Evolutionary conservation across 2,329 filamentous ascomycete species (phyloP), one percentile per base, ranked within the genome.

Genomic region (Neofusicoccum umdonicola): DNA sequence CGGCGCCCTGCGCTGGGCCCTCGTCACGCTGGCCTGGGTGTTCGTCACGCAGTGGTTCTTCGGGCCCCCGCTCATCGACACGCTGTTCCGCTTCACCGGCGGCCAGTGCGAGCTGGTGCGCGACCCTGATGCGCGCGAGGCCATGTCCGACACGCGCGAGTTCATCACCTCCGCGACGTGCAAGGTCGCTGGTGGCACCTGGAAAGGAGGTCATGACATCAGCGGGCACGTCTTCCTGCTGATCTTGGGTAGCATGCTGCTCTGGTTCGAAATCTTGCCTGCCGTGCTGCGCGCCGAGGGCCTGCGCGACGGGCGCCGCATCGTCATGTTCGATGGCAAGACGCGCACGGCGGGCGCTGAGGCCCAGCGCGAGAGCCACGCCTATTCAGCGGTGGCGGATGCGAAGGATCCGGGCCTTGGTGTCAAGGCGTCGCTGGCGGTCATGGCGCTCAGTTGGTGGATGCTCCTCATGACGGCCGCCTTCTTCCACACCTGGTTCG

Each of bases 381-480:
- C 67, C 69, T 34, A 62, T 39, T 37, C 27, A 9, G 63, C 47
- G 31, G 45, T 19, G 22, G 63, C 68, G 42, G 65, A 68, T 69
- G 74, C 72, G 68, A 74, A 73, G 57, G 64, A 71, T 62, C 70
- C 70, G 54, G 75, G 85, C 64, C 80, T 83, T 3, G 86, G 82
- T 13, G 80, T 90, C 68, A 85, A 88, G 67, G 78, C 79, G 72
- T 69, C 80, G 70, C 67, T 85, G 74, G 74, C 73, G 0, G 87
- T 97, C 31, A 84, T 90, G 17, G 88, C 78, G 0, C 72, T 97
- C 73, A 92, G 89, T 73, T 86, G 89, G 81, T 98, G 95, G 92
- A 99, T 99, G 95, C 78, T 99, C 75, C 83, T 98, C 67, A 99
- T 99, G 95, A 99, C 95, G 45, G 93, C 93, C 2, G 93, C 96